These are phyloP conservation scores for Vinca minor DNA, from an alignment of 257 asterid genomes.

Conservation along the genomic window DNA sequence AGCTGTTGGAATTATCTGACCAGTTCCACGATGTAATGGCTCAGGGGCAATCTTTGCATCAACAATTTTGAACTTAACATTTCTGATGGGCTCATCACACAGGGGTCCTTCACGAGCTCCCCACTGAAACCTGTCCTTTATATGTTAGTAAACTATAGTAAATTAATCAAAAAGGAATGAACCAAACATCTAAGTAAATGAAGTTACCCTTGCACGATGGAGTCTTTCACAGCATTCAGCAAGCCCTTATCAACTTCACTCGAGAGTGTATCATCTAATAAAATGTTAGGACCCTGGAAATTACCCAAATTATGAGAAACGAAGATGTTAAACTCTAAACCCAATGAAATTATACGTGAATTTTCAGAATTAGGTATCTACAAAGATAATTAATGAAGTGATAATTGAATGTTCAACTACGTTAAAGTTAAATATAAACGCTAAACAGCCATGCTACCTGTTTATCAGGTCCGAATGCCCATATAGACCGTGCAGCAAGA, in stretches of 20 bases:
- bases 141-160: constrained; percentile 15
- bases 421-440: no score
- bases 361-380: background rate
- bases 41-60: constrained; percentile 95
- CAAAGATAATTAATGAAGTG: background rate
- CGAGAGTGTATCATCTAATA: constrained; percentile 87
- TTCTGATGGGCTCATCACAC: constrained; percentile 96
- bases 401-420: constrained; percentile 2
- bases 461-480: constrained; percentile 99
- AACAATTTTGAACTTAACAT: constrained; percentile 89
- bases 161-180: constrained; percentile 5
- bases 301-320: background rate
- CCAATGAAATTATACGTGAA: background rate
- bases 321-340: background rate
- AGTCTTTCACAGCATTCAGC: constrained; percentile 81
- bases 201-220: constrained; percentile 90
- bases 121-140: constrained; percentile 79
- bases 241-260: constrained; percentile 91
- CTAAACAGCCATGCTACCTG: constrained; percentile 43
- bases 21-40: constrained; percentile 94
- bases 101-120: constrained; percentile 99
- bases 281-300: constrained; percentile 84
- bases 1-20: constrained; percentile 95
- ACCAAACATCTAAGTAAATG: background rate
- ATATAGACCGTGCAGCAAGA: constrained; percentile 94